These are phyloP conservation scores for Allium sativum DNA, from an alignment of 106 monocot species.

Conservation along the genomic window DNA sequence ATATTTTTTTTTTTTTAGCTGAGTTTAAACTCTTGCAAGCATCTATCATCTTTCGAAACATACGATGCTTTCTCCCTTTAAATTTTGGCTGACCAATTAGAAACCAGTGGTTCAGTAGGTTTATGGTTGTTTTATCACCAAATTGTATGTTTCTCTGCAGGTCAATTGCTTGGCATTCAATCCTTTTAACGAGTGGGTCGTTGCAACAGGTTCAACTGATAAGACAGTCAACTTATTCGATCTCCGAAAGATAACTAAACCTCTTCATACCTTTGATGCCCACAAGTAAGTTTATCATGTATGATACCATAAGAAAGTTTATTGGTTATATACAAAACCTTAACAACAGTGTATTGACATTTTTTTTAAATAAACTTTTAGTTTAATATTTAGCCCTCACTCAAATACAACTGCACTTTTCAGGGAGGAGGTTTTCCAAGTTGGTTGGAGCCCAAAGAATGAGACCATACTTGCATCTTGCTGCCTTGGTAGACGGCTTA, in stretches of 20 bases:
- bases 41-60: no score
- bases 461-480: conserved; percentile 96
- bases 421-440: conserved; percentile 98
- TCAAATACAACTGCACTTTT: conserved; percentile 1
- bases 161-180: conserved; percentile 98
- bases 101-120: no score
- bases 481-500: conserved; percentile 91
- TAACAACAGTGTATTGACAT: neutral
- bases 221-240: conserved; percentile 99
- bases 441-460: conserved; percentile 97
- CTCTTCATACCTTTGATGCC: conserved; percentile 72
- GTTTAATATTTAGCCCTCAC: neutral
- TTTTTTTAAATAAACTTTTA: neutral
- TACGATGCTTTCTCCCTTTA: no score
- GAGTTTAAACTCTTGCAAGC: no score
- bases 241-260: conserved; percentile 67
- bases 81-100: no score
- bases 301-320: no score
- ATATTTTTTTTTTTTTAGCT: no score
- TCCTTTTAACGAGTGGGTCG: conserved; percentile 98
- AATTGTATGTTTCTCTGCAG: conserved; percentile 24
- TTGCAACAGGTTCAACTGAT: conserved; percentile 98
- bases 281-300: conserved; percentile 56
- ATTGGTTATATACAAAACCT: neutral
- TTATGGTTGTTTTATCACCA: no score